Evolutionary conservation across 805 yeast genomes (phyloP).

Genomic region (Candida gorgasii): DNA sequence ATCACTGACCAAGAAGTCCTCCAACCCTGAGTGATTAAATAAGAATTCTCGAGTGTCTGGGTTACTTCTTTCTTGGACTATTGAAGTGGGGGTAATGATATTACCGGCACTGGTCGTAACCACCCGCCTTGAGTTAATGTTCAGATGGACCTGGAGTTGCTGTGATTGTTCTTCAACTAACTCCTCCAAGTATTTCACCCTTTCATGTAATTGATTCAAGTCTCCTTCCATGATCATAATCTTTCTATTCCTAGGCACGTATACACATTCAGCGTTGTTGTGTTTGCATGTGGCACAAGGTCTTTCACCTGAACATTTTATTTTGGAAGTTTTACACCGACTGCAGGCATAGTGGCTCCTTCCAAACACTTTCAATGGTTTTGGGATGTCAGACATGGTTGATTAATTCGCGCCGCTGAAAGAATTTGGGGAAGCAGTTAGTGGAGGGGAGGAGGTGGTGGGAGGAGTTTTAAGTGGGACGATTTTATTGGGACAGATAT

Average conservation of each 20-base stretch:
- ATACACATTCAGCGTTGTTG: slow-evolving; percentile 34
- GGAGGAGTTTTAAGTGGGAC: no score
- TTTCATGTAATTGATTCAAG: slow-evolving; percentile 33
- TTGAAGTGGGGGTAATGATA: not conserved
- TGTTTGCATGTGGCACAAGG: slow-evolving; percentile 44
- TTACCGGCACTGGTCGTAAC: not conserved
- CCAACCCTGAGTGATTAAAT: slow-evolving; percentile 19
- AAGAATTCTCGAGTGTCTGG: slow-evolving; percentile 13
- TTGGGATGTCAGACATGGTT: slow-evolving; percentile 16
- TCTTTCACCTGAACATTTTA: slow-evolving; percentile 43
- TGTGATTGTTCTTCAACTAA: not conserved
- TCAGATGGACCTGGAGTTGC: not conserved
- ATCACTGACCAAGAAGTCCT: slow-evolving; percentile 27
- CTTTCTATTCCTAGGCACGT: slow-evolving; percentile 41
- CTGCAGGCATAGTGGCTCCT: slow-evolving; percentile 45
- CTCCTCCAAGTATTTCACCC: slow-evolving; percentile 30
- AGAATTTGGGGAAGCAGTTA: no score
- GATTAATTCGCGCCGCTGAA: not conserved
- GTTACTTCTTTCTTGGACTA: slow-evolving; percentile 16
- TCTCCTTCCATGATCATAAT: slow-evolving; percentile 46
- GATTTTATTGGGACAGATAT: no score
- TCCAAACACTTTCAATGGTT: slow-evolving; percentile 43
- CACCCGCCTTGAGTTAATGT: no score
- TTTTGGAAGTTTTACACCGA: slow-evolving; percentile 41
- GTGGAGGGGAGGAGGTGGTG: no score